Conservation (phyloP, 2,329 filamentous ascomycete species). For the Pestalotiopsis sp. region DNA sequence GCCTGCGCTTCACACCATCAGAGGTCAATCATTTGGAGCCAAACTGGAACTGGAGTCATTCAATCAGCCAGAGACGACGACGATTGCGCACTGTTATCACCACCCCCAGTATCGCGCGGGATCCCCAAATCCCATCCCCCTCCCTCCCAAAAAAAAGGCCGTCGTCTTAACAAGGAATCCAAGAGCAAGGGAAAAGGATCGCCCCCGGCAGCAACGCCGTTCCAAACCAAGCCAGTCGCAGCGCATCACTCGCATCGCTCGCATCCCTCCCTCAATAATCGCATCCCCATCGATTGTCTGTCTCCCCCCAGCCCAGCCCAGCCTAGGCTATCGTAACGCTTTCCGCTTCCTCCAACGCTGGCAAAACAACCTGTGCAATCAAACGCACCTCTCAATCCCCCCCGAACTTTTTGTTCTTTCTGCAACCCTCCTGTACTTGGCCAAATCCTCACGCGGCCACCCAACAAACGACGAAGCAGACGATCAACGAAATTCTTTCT, state of each 20-base stretch:
- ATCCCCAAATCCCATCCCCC: neutral
- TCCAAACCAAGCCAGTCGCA: slow-evolving; percentile 7
- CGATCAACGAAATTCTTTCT: neutral
- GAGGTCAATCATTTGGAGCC: neutral
- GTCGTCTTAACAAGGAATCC: neutral
- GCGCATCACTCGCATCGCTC: neutral
- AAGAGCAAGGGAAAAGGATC: slow-evolving; percentile 4
- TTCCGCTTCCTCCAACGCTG: slow-evolving; percentile 16
- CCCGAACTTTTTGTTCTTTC: slow-evolving; percentile 14
- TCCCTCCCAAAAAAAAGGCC: neutral
- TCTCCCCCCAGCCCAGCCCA: neutral
- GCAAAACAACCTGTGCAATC: slow-evolving; percentile 18
- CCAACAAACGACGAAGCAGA: slow-evolving; percentile 4
- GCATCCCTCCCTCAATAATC: neutral
- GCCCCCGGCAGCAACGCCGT: neutral
- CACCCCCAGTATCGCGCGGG: neutral
- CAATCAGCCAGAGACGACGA: neutral
- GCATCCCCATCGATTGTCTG: neutral
- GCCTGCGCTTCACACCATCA: slow-evolving; percentile 12
- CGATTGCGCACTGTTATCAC: neutral
- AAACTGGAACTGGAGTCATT: neutral
- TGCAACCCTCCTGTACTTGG: slow-evolving; percentile 13
- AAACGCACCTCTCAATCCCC: slow-evolving; percentile 3
- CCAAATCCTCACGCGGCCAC: slow-evolving; percentile 11
- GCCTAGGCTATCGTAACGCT: slow-evolving; percentile 12